Percentiles rank a stretch among this genome's conserved stretches.
These are phyloP conservation scores for Withania somnifera DNA, from an alignment of 305 asterid genomes.

Conservation along the genomic window DNA sequence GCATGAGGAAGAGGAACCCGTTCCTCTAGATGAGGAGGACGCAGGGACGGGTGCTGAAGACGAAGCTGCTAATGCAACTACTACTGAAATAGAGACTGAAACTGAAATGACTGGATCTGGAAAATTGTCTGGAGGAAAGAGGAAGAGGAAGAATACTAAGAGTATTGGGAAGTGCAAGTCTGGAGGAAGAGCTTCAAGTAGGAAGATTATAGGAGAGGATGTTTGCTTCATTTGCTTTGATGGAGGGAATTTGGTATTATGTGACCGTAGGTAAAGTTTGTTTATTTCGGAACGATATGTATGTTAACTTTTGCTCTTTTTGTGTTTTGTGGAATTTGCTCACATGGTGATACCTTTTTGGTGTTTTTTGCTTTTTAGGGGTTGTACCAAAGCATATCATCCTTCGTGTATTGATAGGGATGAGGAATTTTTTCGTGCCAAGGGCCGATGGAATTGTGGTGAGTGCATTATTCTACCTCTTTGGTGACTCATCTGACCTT, in stretches of 20 bases:
- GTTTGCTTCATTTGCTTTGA: conserved; percentile 99
- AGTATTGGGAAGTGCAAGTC: conserved; percentile 35
- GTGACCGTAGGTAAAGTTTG: conserved; percentile 75
- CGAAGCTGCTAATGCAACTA: conserved; percentile 46
- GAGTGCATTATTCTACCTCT: conserved; percentile 13
- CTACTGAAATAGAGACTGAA: conserved; percentile 75
- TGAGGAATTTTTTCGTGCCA: conserved; percentile 81
- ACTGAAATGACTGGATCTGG: conserved; percentile 54
- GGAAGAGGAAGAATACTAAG: conserved; percentile 52
- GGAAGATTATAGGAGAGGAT: conserved; percentile 64
- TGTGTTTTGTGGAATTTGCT: background rate
- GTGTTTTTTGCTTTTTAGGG: conserved; percentile 38
- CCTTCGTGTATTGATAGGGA: conserved; percentile 89
- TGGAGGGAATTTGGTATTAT: conserved; percentile 91
- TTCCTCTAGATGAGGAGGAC: conserved; percentile 42
- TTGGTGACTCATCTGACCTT: background rate
- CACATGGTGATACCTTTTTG: background rate
- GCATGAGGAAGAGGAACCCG: conserved; percentile 37
- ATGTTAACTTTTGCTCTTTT: background rate
- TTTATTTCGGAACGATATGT: background rate
- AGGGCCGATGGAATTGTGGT: conserved; percentile 99
- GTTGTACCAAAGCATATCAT: conserved; percentile 96
- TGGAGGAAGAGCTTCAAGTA: conserved; percentile 32
- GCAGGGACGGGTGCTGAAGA: conserved; percentile 48
- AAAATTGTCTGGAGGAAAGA: conserved; percentile 58